phyloP scores from a whole-genome alignment of 345 rosid species.

The Eucalyptus caleyi region DNA sequence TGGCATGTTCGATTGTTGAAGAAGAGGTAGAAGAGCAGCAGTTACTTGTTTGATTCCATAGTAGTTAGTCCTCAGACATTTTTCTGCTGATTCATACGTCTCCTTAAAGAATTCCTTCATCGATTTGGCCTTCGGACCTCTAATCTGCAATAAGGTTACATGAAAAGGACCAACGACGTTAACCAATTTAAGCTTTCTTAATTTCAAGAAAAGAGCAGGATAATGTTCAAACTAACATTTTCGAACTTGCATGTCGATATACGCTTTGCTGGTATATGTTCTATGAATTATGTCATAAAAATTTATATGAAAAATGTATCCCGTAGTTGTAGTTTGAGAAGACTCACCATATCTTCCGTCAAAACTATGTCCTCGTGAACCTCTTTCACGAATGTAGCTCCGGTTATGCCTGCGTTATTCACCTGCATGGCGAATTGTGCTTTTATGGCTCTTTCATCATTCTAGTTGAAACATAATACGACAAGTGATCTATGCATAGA shows the following conservation, averaged over 20 bases:
- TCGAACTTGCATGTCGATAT: neutral
- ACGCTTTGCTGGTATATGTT: neutral
- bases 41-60: slow-evolving; percentile 1
- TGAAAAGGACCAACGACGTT: neutral
- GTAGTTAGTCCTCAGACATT: slow-evolving; percentile 4
- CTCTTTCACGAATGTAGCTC: neutral
- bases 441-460: neutral
- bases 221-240: neutral
- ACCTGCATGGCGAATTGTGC: neutral
- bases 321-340: neutral
- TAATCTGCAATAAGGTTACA: neutral
- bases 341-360: neutral
- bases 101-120: neutral
- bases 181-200: neutral
- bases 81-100: neutral
- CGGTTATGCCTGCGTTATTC: neutral
- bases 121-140: neutral
- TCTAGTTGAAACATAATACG: neutral
- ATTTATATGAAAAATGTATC: neutral
- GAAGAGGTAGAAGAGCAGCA: neutral
- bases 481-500: neutral
- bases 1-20: neutral
- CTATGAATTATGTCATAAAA: neutral
- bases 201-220: neutral
- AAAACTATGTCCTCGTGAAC: neutral